A percentile compares a stretch with the other conserved stretches of the same genome.
phyloP scores from a whole-genome alignment of 306 rosid species.

The Dalbergia cochinchinensis region DNA sequence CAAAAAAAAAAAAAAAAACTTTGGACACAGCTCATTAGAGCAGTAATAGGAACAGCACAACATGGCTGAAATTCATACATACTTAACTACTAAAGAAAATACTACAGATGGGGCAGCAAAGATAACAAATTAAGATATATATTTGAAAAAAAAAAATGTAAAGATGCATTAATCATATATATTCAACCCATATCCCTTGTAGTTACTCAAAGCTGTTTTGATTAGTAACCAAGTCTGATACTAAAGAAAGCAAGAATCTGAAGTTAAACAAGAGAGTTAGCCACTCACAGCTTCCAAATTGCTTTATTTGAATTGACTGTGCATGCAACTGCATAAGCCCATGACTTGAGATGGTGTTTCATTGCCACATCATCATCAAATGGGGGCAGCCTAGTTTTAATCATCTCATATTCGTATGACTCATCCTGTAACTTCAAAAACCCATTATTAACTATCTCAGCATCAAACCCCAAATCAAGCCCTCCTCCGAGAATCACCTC shows the following conservation, averaged over 20 bases:
- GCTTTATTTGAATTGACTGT: constrained; percentile 58
- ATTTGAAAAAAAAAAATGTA: too few relatives aligned
- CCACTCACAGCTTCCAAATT: neutral
- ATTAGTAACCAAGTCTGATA: neutral
- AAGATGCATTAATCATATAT: neutral
- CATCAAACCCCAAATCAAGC: constrained; percentile 43
- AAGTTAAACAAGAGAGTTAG: constrained; percentile 3
- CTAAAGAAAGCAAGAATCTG: neutral
- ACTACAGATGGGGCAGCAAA: neutral
- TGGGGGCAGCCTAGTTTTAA: constrained; percentile 50
- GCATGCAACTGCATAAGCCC: constrained; percentile 84
- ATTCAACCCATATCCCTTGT: neutral
- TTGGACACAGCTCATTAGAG: too few relatives aligned
- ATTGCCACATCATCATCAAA: constrained; percentile 64
- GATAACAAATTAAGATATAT: neutral
- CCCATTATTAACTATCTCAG: constrained; percentile 26
- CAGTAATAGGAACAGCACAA: too few relatives aligned
- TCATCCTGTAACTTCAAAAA: neutral
- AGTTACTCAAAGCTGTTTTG: neutral
- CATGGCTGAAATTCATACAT: too few relatives aligned
- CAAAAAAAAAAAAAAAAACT: too few relatives aligned
- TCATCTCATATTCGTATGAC: neutral
- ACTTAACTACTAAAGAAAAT: too few relatives aligned
- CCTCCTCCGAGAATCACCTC: constrained; percentile 50
- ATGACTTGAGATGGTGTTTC: constrained; percentile 75